A percentile compares a stretch with the other conserved stretches of the same genome.
phyloP scores from a whole-genome alignment of 2,329 filamentous ascomycete species.

The Pestalotiopsis sp. region DNA sequence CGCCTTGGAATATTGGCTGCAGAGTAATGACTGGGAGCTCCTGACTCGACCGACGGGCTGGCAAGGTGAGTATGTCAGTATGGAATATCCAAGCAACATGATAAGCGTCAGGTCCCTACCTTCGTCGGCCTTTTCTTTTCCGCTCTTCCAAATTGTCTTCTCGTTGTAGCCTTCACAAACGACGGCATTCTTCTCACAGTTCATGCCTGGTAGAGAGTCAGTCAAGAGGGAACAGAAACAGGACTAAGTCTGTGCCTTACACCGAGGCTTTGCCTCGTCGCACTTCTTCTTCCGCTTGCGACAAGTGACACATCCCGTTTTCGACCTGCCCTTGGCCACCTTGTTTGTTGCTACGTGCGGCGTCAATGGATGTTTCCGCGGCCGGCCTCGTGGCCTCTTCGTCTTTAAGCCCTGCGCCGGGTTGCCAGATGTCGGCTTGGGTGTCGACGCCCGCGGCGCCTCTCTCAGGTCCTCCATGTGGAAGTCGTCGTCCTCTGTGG shows the following conservation, averaged over 20 bases:
- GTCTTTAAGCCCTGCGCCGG: constrained; percentile 38
- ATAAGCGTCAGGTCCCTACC: constrained; percentile 42
- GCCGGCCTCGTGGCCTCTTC: constrained; percentile 76
- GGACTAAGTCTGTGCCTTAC: constrained; percentile 43
- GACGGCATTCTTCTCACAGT: constrained; percentile 92
- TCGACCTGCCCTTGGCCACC: constrained; percentile 74
- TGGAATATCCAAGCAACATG: constrained; percentile 4
- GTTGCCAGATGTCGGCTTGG: constrained; percentile 24
- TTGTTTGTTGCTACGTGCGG: constrained; percentile 64
- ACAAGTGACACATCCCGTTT: constrained; percentile 69
- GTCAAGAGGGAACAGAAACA: background rate
- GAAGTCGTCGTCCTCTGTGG: constrained; percentile 57
- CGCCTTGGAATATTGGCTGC: constrained; percentile 74
- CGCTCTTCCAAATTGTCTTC: constrained; percentile 85
- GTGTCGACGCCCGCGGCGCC: constrained; percentile 35
- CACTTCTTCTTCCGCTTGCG: constrained; percentile 74
- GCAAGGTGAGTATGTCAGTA: constrained; percentile 21
- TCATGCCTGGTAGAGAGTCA: constrained; percentile 61
- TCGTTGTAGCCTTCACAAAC: constrained; percentile 89
- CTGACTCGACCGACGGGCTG: constrained; percentile 54
- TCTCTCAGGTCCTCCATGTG: constrained; percentile 55
- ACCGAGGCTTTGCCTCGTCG: constrained; percentile 69
- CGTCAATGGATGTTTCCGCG: constrained; percentile 76
- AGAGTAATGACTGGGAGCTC: constrained; percentile 57
- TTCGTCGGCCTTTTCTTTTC: constrained; percentile 75